phyloP scores from a whole-genome alignment of 345 rosid species.

The Barbarea vulgaris region DNA sequence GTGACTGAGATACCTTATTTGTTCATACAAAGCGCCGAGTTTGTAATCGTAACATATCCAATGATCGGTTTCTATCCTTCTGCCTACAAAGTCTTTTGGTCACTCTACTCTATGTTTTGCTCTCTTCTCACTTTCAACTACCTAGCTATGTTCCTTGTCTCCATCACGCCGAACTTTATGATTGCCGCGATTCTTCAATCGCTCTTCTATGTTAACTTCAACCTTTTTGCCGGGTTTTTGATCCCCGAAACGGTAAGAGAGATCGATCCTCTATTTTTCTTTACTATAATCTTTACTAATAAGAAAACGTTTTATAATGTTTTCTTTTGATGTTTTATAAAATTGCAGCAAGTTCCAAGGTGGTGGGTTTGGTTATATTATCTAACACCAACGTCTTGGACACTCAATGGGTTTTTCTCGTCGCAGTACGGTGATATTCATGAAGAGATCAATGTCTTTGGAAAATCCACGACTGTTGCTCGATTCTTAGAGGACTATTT shows the following conservation, averaged over 20 bases:
- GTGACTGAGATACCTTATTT: constrained; percentile 70
- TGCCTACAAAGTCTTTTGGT: constrained; percentile 66
- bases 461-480: constrained; percentile 47
- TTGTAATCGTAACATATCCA: constrained; percentile 57
- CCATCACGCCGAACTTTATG: constrained; percentile 68
- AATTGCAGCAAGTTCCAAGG: constrained; percentile 63
- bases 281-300: background rate
- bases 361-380: constrained; percentile 92
- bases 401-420: constrained; percentile 58
- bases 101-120: constrained; percentile 60
- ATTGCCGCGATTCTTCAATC: constrained; percentile 60
- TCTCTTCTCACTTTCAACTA: constrained; percentile 59
- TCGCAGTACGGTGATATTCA: constrained; percentile 78
- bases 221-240: constrained; percentile 71
- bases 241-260: constrained; percentile 68
- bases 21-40: constrained; percentile 47
- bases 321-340: background rate
- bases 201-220: constrained; percentile 44
- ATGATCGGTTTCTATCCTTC: constrained; percentile 71
- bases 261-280: background rate
- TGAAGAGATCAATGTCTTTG: constrained; percentile 52
- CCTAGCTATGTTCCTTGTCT: constrained; percentile 67
- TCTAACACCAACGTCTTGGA: constrained; percentile 75
- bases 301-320: background rate
- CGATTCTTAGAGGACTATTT: constrained; percentile 58